Conservation (phyloP, 108 stramenopile species). For the Cylindrotheca closterium region DNA sequence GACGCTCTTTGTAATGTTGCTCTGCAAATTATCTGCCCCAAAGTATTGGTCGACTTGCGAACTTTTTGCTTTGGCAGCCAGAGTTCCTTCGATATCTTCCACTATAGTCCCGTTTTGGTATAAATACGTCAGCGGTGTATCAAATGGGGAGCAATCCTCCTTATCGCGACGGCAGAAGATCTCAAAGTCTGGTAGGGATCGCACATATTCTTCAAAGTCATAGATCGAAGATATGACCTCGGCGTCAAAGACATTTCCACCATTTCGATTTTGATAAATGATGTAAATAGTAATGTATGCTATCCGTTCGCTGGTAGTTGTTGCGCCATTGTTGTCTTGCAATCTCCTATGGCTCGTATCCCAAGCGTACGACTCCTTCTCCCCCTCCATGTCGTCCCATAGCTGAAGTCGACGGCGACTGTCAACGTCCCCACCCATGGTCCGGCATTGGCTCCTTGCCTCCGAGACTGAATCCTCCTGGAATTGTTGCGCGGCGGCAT, state of each 20-base stretch:
- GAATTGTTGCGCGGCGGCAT: not conserved
- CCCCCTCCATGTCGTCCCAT: too few relatives aligned
- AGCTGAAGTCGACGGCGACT: not conserved
- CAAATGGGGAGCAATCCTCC: slow-evolving; percentile 3
- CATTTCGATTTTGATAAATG: slow-evolving; percentile 20
- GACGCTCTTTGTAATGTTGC: slow-evolving; percentile 7
- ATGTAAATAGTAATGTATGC: not conserved
- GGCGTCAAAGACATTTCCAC: slow-evolving; percentile 15
- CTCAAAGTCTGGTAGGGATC: slow-evolving; percentile 4
- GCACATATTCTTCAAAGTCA: slow-evolving; percentile 7
- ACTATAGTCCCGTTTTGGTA: slow-evolving; percentile 3
- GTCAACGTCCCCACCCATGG: not conserved
- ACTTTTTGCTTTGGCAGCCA: not conserved
- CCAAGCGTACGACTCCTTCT: too few relatives aligned
- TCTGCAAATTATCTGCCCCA: slow-evolving; percentile 2
- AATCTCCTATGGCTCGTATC: too few relatives aligned
- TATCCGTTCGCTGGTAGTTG: not conserved
- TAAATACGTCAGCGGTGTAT: slow-evolving; percentile 8
- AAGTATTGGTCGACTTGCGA: slow-evolving; percentile 15
- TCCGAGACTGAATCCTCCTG: slow-evolving; percentile 7
- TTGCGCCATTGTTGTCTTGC: not conserved
- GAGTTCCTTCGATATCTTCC: not conserved
- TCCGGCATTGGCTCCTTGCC: not conserved
- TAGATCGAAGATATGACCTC: slow-evolving; percentile 8
- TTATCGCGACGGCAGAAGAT: not conserved